Evolutionary conservation across 495 filamentous ascomycete species (phyloP).

Genomic region (Podospora conica): DNA sequence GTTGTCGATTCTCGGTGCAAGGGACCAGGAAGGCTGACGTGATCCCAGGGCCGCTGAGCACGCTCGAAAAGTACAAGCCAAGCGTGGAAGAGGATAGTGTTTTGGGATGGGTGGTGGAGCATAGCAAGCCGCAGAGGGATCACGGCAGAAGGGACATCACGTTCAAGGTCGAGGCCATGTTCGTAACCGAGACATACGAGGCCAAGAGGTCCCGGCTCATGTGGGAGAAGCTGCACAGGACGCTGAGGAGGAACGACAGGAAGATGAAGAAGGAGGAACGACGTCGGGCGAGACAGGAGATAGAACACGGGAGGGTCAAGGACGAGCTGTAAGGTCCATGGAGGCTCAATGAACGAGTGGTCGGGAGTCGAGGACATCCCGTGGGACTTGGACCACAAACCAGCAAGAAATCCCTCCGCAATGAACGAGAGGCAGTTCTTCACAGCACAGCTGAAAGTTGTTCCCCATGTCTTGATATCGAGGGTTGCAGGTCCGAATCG

Average conservation of each 20-base stretch:
- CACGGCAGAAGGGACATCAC: constrained; percentile 26
- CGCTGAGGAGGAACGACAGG: constrained; percentile 23
- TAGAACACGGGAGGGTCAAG: constrained; percentile 15
- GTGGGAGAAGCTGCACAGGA: constrained; percentile 31
- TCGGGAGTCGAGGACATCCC: not conserved
- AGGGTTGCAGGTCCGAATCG: too few species aligned
- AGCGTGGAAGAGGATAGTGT: constrained; percentile 22
- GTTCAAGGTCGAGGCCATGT: constrained; percentile 29
- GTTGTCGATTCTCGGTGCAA: not conserved
- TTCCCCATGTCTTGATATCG: too few species aligned
- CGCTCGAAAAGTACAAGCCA: constrained; percentile 25
- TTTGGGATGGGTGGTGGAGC: constrained; percentile 28
- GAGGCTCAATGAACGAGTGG: not conserved
- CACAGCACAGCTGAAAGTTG: not conserved
- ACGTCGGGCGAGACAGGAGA: constrained; percentile 15
- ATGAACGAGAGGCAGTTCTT: not conserved
- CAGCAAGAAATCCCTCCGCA: too few species aligned
- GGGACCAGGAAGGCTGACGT: not conserved
- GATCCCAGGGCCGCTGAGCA: constrained; percentile 21
- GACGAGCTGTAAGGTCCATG: constrained; percentile 20
- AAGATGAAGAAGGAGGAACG: constrained; percentile 24
- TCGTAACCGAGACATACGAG: constrained; percentile 27
- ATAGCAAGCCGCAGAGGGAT: constrained; percentile 27
- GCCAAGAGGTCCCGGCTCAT: constrained; percentile 24
- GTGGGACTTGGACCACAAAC: too few species aligned